Evolutionary conservation across 176 grass and related monocot species (phyloP).

Genomic region (Aegilops tauschii): DNA sequence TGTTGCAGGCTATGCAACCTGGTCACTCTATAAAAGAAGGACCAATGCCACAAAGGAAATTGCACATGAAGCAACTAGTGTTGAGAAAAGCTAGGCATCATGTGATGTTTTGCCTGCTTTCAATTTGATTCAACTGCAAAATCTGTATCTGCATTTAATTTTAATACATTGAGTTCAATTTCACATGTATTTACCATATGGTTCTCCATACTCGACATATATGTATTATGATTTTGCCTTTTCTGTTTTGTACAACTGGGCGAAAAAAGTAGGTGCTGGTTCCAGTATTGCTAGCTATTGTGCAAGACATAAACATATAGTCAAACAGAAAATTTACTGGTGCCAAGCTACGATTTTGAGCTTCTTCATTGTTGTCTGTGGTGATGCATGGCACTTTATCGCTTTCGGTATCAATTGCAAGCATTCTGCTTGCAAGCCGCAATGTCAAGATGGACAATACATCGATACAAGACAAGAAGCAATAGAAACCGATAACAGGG

Average conservation of each 20-base stretch:
- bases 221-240: background rate
- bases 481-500: background rate
- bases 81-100: background rate
- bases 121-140: background rate
- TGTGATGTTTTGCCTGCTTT: background rate
- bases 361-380: background rate
- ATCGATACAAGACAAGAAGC: background rate
- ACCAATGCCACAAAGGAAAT: background rate
- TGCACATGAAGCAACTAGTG: background rate
- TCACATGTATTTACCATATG: background rate
- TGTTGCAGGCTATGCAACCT: background rate
- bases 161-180: background rate
- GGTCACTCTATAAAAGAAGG: background rate
- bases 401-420: background rate
- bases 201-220: background rate
- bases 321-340: background rate
- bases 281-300: background rate
- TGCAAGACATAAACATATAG: background rate
- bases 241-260: background rate
- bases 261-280: background rate
- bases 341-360: background rate
- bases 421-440: background rate
- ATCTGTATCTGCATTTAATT: background rate
- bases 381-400: too few relatives aligned
- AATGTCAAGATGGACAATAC: background rate